Percentiles rank a stretch among this genome's conserved stretches.
Evolutionary conservation across 2,329 filamentous ascomycete species (phyloP).

Genomic region (Hawksworthiomyces lignivorus): DNA sequence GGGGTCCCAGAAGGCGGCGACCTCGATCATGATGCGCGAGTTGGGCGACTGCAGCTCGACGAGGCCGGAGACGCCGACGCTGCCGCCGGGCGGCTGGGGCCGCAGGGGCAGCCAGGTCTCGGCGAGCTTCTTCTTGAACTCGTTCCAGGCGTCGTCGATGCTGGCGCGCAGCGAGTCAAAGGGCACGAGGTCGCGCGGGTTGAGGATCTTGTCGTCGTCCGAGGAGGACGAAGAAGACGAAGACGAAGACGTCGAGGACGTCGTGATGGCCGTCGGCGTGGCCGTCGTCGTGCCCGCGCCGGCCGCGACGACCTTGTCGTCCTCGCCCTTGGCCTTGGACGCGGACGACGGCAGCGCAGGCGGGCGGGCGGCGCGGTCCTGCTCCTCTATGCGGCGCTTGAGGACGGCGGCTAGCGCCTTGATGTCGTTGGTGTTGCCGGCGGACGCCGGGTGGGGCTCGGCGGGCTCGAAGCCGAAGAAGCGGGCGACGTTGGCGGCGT

Average conservation of each 20-base stretch:
- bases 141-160: constrained; percentile 27
- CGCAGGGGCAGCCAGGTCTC: constrained; percentile 40
- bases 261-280: no score
- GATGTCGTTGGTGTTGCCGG: no score
- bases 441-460: neutral
- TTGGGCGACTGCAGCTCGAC: constrained; percentile 43
- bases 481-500: constrained; percentile 34
- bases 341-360: constrained; percentile 7
- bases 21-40: constrained; percentile 42
- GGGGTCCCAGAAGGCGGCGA: constrained; percentile 48
- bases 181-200: constrained; percentile 15
- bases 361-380: constrained; percentile 16
- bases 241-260: neutral
- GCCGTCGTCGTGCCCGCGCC: neutral
- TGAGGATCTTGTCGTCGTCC: neutral
- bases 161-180: constrained; percentile 15
- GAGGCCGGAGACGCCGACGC: constrained; percentile 44
- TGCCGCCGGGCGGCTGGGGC: constrained; percentile 40
- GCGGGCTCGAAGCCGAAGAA: constrained; percentile 36
- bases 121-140: constrained; percentile 28
- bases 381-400: constrained; percentile 23
- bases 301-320: neutral
- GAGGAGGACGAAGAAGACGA: neutral
- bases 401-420: constrained; percentile 21
- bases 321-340: constrained; percentile 1